Conservation (phyloP, 1,284 basidiomycete genomes). For the Clitocybe nebularis region DNA sequence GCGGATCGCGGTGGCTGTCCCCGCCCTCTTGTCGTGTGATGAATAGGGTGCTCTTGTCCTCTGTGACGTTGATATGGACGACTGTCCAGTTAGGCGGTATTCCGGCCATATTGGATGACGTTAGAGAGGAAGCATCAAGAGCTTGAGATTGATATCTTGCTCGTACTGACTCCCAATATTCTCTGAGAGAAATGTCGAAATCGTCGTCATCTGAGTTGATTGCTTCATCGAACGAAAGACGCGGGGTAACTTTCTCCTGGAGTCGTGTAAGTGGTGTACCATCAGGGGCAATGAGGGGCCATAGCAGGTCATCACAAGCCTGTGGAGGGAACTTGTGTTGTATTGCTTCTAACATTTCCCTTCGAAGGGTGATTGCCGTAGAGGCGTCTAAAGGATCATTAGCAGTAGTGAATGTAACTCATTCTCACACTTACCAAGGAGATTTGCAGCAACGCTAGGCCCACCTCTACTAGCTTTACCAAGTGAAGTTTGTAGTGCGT, state of each 20-base stretch:
- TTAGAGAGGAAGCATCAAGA: constrained; percentile 35
- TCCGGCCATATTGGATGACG: constrained; percentile 34
- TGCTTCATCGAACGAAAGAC: constrained; percentile 9
- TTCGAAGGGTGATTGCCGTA: constrained; percentile 71
- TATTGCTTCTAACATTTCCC: constrained; percentile 75
- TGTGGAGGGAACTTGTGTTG: constrained; percentile 54
- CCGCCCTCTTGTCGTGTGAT: constrained; percentile 74
- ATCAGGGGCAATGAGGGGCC: constrained; percentile 53
- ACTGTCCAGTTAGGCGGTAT: constrained; percentile 85
- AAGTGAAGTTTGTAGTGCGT: constrained; percentile 76
- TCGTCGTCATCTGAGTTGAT: constrained; percentile 31
- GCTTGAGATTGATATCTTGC: constrained; percentile 47
- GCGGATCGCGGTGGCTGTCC: constrained; percentile 41
- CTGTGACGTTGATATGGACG: constrained; percentile 79
- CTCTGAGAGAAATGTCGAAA: constrained; percentile 32
- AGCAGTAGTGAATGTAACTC: no score
- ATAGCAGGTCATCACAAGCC: constrained; percentile 56
- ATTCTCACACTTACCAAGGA: constrained; percentile 68
- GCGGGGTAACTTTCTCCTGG: constrained; percentile 12
- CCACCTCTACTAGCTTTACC: constrained; percentile 51
- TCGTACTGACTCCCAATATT: constrained; percentile 62
- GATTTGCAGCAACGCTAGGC: constrained; percentile 52
- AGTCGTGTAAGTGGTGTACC: constrained; percentile 34
- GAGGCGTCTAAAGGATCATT: constrained; percentile 64
- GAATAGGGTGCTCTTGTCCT: constrained; percentile 82